A percentile compares a stretch with the other conserved stretches of the same genome.
These are phyloP conservation scores for Aspergillus novofumigatus DNA, from an alignment of 2,329 filamentous ascomycete species.

Conservation along the genomic window DNA sequence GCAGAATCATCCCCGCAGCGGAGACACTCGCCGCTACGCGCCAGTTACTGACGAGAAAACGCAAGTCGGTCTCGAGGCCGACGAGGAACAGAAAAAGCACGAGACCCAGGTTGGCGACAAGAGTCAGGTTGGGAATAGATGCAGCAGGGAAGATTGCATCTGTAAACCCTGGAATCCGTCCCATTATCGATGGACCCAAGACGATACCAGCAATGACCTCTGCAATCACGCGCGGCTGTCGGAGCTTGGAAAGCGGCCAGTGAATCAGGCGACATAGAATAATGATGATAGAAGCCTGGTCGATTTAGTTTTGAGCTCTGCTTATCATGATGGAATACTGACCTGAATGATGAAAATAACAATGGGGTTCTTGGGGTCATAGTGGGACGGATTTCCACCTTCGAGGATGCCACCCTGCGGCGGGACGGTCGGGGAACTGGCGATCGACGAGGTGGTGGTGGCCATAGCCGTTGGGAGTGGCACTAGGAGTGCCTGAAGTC, in stretches of 20 bases:
- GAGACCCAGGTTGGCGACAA: conserved; percentile 79
- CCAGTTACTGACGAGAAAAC: conserved; percentile 76
- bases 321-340: conserved; percentile 12
- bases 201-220: conserved; percentile 83
- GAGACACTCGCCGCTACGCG: conserved; percentile 72
- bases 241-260: conserved; percentile 70
- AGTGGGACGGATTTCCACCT: conserved; percentile 63
- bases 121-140: conserved; percentile 70
- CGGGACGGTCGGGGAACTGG: conserved; percentile 30
- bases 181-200: conserved; percentile 82
- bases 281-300: conserved; percentile 66
- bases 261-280: conserved; percentile 70
- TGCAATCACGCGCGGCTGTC: conserved; percentile 77
- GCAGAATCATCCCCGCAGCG: conserved; percentile 72
- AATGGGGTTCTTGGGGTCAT: conserved; percentile 68
- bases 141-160: conserved; percentile 69
- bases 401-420: conserved; percentile 68
- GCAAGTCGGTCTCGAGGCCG: conserved; percentile 79
- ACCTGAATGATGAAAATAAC: conserved; percentile 73
- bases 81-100: conserved; percentile 85
- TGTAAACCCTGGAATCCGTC: conserved; percentile 75
- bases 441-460: not conserved
- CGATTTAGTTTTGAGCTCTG: not conserved
- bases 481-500: not conserved
- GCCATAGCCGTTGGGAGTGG: not conserved